Conservation (phyloP, 306 rosid species). For the Cucurbita ficifolia region DNA sequence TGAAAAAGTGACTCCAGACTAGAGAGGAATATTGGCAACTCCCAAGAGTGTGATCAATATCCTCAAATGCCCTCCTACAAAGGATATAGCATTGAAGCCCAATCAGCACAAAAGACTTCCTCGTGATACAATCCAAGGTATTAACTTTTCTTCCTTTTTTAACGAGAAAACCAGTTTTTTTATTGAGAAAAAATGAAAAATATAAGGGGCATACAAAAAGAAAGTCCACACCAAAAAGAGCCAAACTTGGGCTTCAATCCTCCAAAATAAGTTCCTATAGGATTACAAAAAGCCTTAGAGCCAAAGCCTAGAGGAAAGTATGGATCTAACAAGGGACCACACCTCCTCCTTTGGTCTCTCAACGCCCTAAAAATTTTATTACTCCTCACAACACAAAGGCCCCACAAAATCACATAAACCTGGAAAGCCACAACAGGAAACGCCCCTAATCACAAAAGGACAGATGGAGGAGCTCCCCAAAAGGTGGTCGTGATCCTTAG, state of each 20-base stretch:
- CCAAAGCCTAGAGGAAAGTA: too few relatives aligned
- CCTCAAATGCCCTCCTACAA: not conserved
- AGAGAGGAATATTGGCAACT: not conserved
- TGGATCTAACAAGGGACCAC: too few relatives aligned
- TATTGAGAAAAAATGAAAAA: not conserved
- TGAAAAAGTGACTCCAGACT: not conserved
- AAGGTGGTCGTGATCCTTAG: not conserved
- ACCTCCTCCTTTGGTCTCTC: too few relatives aligned
- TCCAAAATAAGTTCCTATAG: not conserved
- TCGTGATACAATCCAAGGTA: not conserved
- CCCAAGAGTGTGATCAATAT: not conserved
- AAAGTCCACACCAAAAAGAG: not conserved
- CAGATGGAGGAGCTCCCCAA: not conserved
- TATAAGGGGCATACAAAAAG: not conserved
- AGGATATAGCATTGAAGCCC: not conserved
- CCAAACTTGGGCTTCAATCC: not conserved
- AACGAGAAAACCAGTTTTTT: not conserved
- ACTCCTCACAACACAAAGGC: not conserved
- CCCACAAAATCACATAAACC: not conserved
- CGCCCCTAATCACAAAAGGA: not conserved
- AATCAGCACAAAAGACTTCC: not conserved
- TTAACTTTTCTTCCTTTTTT: not conserved
- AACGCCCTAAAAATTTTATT: too few relatives aligned
- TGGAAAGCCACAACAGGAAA: not conserved
- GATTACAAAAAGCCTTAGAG: not conserved